Percentiles rank a stretch among this genome's conserved stretches.
Evolutionary conservation across 2,329 filamentous ascomycete genomes (phyloP).

Genomic region (Stagonosporopsis vannaccii): DNA sequence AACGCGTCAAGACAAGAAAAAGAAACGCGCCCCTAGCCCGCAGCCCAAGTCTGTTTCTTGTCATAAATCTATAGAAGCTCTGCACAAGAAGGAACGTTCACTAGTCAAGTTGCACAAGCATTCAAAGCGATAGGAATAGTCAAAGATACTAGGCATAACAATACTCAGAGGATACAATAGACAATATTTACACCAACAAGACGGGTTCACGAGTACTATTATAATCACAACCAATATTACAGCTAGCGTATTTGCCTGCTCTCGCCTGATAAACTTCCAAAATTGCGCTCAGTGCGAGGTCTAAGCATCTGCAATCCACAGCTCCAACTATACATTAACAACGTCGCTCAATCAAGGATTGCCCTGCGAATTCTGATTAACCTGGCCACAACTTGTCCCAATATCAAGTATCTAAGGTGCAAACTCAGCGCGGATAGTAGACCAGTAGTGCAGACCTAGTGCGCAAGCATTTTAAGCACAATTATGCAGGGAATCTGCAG

Average conservation of each 20-base stretch:
- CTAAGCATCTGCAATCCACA: constrained; percentile 13
- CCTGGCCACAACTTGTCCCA: constrained; percentile 10
- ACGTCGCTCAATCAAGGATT: constrained; percentile 8
- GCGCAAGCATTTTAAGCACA: constrained; percentile 11
- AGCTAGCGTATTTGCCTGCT: constrained; percentile 25
- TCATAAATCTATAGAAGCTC: neutral
- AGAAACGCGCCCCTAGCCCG: neutral
- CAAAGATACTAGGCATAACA: neutral
- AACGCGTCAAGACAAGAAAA: constrained; percentile 1
- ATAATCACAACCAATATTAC: neutral
- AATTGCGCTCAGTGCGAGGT: constrained; percentile 13
- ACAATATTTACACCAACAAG: neutral
- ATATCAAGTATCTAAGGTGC: constrained; percentile 9
- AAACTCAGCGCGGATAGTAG: constrained; percentile 10
- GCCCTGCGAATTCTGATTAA: constrained; percentile 25
- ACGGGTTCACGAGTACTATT: neutral
- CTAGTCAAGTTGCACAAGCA: neutral
- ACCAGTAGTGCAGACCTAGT: neutral
- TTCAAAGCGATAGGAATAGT: neutral
- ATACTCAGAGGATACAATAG: neutral
- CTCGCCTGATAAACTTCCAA: constrained; percentile 15
- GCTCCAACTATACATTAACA: neutral
- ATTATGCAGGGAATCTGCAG: constrained; percentile 26
- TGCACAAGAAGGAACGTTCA: constrained; percentile 1
- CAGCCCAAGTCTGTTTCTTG: neutral